Percentiles rank a stretch among this genome's conserved stretches.
Evolutionary conservation across 2,329 filamentous ascomycete genomes (phyloP).

Genomic region (Diaporthe nobilis): DNA sequence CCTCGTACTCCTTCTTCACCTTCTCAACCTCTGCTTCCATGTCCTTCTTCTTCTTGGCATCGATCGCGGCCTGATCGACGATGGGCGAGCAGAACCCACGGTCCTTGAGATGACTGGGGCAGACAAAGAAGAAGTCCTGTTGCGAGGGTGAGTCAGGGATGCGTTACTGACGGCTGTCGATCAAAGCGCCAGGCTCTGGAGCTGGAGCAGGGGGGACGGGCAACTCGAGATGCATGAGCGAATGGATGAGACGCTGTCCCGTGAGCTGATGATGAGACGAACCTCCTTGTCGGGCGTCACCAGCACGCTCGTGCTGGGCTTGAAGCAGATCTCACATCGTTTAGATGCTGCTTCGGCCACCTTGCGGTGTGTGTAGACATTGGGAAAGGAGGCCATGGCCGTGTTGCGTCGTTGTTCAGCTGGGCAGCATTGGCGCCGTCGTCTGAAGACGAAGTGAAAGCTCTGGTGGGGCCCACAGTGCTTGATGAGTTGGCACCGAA

Average conservation of each 20-base stretch:
- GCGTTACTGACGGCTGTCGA: not conserved
- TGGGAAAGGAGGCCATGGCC: slow-evolving; percentile 72
- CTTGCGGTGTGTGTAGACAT: slow-evolving; percentile 86
- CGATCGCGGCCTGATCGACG: slow-evolving; percentile 76
- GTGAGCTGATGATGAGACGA: slow-evolving; percentile 42
- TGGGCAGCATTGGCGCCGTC: slow-evolving; percentile 18
- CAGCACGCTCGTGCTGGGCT: slow-evolving; percentile 87
- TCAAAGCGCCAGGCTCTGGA: not conserved
- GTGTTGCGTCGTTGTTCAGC: slow-evolving; percentile 5
- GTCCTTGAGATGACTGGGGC: slow-evolving; percentile 86
- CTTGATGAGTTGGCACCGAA: not conserved
- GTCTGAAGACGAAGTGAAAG: slow-evolving; percentile 29
- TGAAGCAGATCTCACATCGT: slow-evolving; percentile 92
- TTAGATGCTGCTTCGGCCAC: slow-evolving; percentile 89
- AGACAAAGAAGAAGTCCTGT: slow-evolving; percentile 92
- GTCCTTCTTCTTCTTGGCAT: slow-evolving; percentile 76
- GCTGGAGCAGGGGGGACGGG: slow-evolving; percentile 23
- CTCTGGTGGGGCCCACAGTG: slow-evolving; percentile 27
- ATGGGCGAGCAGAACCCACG: slow-evolving; percentile 83
- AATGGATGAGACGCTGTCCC: slow-evolving; percentile 3
- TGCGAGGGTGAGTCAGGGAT: slow-evolving; percentile 18
- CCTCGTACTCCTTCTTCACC: slow-evolving; percentile 83
- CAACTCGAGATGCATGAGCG: slow-evolving; percentile 27
- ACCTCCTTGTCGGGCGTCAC: slow-evolving; percentile 94
- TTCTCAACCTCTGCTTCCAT: slow-evolving; percentile 74